Base-by-base conservation (phyloP, 345 rosid species). In the Syzygium grande region DNA sequence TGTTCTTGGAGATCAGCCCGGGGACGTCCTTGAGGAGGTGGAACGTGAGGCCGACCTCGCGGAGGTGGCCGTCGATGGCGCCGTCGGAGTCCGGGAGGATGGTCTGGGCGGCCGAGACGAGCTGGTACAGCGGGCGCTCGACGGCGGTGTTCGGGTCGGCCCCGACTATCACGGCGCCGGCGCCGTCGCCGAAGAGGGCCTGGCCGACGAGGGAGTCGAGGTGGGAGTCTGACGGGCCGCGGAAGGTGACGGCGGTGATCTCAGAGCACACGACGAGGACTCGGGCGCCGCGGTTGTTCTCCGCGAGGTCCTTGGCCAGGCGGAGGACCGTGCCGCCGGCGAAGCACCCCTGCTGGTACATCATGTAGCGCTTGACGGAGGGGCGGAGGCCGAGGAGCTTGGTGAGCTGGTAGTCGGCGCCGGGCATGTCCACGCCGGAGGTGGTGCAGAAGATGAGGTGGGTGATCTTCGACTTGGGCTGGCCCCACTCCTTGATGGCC, bases 391-490 rank as follows among this genome's bases (percentile, higher is more conserved):
- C 98, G 15, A 95, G 91, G 27, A 96, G 96, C 91, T 96, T 96
- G 21, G 98, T 95, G 87, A 96, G 97, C 90, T 95, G 98, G 93
- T 95, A 96, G 91, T 96, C 98, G 4, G 98, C 98, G 4, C 98
- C 98, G 23, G 98, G 98, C 98, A 96, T 96, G 94, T 96, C 98
- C 2, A 95, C 98, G 2, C 98, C 98, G 2, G 97, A 94, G 6
- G 98, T 94, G 19, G 98, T 96, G 89, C 98, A 96, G 91, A 96
- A 96, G 87, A 96, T 92, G 5, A 96, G 91, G 34, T 96, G 98
- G 27, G 98, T 96, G 92, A 96, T 94, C 90, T 94, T 96, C 16
- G 98, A 95, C 89, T 95, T 96, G 49, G 98, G 93, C 86, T 96
- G 98, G 19, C 96, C 97, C 98, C 98, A 95, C 59, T 95, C 95